Base-by-base conservation (phyloP, 106 monocot genomes). In the Ottelia alismoides region DNA sequence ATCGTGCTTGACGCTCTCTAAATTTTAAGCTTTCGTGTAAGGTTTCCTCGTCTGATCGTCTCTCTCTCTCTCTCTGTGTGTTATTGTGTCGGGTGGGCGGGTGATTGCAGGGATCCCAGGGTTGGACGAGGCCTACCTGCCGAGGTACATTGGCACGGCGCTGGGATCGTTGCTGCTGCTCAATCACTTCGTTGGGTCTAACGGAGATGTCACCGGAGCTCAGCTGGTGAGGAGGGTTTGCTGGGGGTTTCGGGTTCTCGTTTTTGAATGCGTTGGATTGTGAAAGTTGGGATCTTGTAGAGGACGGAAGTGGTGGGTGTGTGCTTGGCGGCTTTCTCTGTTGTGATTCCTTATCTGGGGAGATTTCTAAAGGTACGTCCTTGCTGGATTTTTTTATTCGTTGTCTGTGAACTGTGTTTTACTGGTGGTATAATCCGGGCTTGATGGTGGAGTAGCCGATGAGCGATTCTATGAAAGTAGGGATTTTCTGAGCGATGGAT, bases 41-140 rank as follows among this genome's bases (percentile, higher is more conserved):
- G n/a, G n/a, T n/a, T n/a, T n/a, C n/a, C n/a, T n/a, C 28, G 3
- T 46, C 2, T 46, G 0, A 0, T 45, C 11, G 29, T 27, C 14
- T 20, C 50, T 27, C 2, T 44, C 51, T n/a, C 43, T 1, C 10
- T 61, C 27, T 9, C 11, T 11, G 49, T 49, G 57, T 70, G n/a
- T n/a, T n/a, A n/a, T n/a, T n/a, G n/a, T n/a, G n/a, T n/a, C n/a
- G n/a, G n/a, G n/a, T n/a, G n/a, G n/a, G n/a, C n/a, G n/a, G n/a
- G n/a, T n/a, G n/a, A n/a, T n/a, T n/a, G n/a, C n/a, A 85, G 85
- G 92, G 31, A 92, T 92, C 28, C 79, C 87, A 16, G 91, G 85
- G 16, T 25, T 92, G 55, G 85, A 86, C 44, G 85, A 86, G 52
- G 76, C 85, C 25, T 86, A 86, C 68, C 61, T 86, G 30, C 80